A percentile compares a stretch with the other conserved stretches of the same genome.
Evolutionary conservation across 148 eudicot species (phyloP).

Genomic region (Rhododendron williamsianum): DNA sequence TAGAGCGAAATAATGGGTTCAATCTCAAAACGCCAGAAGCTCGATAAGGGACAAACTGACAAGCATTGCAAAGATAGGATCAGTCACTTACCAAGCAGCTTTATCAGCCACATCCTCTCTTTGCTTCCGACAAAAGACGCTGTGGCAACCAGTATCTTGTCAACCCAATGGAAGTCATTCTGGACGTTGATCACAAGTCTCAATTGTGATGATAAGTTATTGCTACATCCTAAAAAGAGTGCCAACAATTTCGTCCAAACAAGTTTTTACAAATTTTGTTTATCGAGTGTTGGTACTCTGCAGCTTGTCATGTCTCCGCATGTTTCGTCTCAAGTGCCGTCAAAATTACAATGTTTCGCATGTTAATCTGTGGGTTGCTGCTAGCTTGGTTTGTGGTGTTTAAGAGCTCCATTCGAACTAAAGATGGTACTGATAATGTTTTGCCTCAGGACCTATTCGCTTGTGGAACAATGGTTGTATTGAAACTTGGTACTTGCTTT

Average conservation of each 20-base stretch:
- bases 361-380: slow-evolving; percentile 11
- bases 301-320: neutral
- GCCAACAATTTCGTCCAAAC: neutral
- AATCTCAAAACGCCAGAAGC: neutral
- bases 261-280: slow-evolving; percentile 10
- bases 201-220: neutral
- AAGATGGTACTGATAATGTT: neutral
- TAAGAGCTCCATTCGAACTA: slow-evolving; percentile 10
- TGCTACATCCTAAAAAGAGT: neutral
- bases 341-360: neutral
- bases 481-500: slow-evolving; percentile 7
- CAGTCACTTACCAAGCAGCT: neutral
- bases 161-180: neutral
- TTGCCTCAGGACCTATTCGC: neutral
- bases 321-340: slow-evolving; percentile 8
- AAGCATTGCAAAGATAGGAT: neutral
- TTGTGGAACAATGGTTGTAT: slow-evolving; percentile 9
- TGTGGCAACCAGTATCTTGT: neutral
- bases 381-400: neutral
- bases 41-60: neutral
- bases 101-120: neutral
- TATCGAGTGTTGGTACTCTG: slow-evolving; percentile 8
- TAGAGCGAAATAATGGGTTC: neutral
- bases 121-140: slow-evolving; percentile 5
- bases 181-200: neutral